phyloP scores from a whole-genome alignment of 169 alveolate genomes.

The Plasmodium cynomolgi region DNA sequence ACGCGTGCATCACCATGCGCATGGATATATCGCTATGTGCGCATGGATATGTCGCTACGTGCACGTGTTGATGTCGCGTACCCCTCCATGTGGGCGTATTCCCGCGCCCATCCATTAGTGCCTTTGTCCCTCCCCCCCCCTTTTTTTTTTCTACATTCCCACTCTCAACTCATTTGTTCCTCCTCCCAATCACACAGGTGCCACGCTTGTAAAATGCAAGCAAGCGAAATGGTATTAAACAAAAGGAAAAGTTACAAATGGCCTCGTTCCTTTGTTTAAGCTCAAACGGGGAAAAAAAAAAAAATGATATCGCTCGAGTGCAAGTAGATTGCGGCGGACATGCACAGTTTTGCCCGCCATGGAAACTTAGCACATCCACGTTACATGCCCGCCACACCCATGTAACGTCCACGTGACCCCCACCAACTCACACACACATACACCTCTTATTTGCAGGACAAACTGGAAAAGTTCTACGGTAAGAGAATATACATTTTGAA shows the following conservation, averaged over 20 bases:
- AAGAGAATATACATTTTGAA: slow-evolving; percentile 10
- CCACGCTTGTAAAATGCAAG: slow-evolving; percentile 65
- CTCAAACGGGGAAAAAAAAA: not conserved
- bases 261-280: not conserved
- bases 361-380: not conserved
- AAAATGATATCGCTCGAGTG: not conserved
- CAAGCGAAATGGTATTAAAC: slow-evolving; percentile 47
- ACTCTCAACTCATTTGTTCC: not conserved
- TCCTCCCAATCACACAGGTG: slow-evolving; percentile 18
- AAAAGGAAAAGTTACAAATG: not conserved
- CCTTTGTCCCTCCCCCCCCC: not conserved
- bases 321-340: not conserved
- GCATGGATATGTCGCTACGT: not conserved
- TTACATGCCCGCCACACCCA: not conserved
- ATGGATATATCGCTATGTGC: not conserved
- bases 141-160: not conserved
- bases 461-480: slow-evolving; percentile 32
- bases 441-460: slow-evolving; percentile 17
- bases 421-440: not conserved
- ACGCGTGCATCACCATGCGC: not conserved
- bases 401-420: not conserved
- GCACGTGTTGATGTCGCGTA: not conserved
- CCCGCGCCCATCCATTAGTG: not conserved
- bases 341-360: not conserved
- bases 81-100: not conserved